These are phyloP conservation scores for Colletotrichum melonis DNA, from an alignment of 2,329 filamentous ascomycete species.

Conservation along the genomic window DNA sequence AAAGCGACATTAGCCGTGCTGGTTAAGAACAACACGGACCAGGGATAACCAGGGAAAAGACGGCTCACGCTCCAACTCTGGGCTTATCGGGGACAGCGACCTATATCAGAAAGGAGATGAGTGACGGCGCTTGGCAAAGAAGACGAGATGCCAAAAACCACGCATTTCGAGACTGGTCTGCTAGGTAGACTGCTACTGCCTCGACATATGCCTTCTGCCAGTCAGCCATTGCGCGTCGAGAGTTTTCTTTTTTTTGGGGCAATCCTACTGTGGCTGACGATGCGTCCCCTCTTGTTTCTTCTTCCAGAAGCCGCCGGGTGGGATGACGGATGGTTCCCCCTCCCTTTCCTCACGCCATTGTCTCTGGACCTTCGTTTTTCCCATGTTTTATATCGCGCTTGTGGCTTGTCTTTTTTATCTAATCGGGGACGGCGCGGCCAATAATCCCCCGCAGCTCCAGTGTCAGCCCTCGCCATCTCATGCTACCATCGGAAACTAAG, in stretches of 20 bases:
- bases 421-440: conserved; percentile 14
- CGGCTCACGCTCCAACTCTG: conserved; percentile 9
- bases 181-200: background rate
- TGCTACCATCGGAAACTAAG: conserved; percentile 2
- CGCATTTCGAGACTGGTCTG: background rate
- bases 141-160: background rate
- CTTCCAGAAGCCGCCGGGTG: conserved; percentile 5
- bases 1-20: conserved; percentile 1
- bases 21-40: conserved; percentile 3
- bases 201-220: conserved; percentile 5
- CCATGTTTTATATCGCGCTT: conserved; percentile 20
- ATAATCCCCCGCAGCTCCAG: conserved; percentile 16
- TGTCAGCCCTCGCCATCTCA: conserved; percentile 25
- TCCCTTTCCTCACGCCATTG: conserved; percentile 27
- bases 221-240: conserved; percentile 5
- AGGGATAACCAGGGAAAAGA: conserved; percentile 17
- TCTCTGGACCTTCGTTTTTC: conserved; percentile 23
- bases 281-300: conserved; percentile 17
- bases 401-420: conserved; percentile 29
- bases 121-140: background rate
- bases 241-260: conserved; percentile 6
- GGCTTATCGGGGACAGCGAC: conserved; percentile 11
- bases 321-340: conserved; percentile 27
- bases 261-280: conserved; percentile 27
- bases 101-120: conserved; percentile 29